Evolutionary conservation across 2,329 filamentous ascomycete species (phyloP), one percentile per base, ranked within the genome.

Genomic region (Stachybotrys echinatus): DNA sequence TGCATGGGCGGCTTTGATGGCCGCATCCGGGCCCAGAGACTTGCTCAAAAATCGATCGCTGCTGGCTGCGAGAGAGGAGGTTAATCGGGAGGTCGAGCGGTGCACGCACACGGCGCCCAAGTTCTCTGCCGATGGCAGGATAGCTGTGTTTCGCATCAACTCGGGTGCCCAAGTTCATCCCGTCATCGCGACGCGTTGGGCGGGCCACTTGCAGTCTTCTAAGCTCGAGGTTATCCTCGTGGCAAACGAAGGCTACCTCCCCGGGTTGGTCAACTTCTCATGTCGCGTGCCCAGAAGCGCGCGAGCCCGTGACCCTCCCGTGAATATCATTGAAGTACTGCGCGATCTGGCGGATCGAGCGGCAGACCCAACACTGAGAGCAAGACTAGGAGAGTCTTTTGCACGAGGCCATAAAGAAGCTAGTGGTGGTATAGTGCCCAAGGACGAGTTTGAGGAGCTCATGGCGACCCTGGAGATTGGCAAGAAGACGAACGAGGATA

Each of bases 361-460:
- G 18, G 64, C 66, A 12, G 67, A 70, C 31, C 59, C 65, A 27
- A 72, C 65, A 5, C 53, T 73, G 49, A 58, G 65, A 4, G 69
- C 77, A 48, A 65, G 82, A 14, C 59, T 87, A 12, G 84, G 84
- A 0, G 76, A 83, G 45, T 82, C 75, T 22, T 88, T 87, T 58
- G 84, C 83, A 1, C 73, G 78, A 48, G 84, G 85, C 0, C 84
- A 88, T 54, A 85, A 83, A 52, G 83, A 86, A 58, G 84, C 84
- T 0, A 84, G 80, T 45, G 84, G 84, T 1, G 85, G 84, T 0
- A 82, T 85, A 43, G 79, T 88, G 0, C 73, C 74, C 0, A 73
- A 66, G 12, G 74, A 71, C 2, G 81, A 84, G 51, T 88, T 87
- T 61, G 83, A 87, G 52, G 83, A 87, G 59, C 64, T 88, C 14